These are phyloP conservation scores for Calocybe cyanea DNA, from an alignment of 768 basidiomycete genomes.

Conservation along the genomic window DNA sequence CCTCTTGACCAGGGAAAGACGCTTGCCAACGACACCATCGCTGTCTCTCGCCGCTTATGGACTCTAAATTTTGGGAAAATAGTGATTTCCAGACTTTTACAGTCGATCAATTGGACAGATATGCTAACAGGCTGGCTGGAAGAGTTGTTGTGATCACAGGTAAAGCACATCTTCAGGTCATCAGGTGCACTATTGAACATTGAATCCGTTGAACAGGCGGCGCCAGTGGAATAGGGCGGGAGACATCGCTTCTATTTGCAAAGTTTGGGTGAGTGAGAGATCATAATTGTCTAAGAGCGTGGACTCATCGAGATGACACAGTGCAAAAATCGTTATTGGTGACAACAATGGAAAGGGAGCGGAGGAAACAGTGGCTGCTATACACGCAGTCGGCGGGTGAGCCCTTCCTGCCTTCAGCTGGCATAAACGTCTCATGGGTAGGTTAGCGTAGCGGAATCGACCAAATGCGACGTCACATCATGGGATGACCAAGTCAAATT, in stretches of 20 bases:
- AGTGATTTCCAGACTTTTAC: no score
- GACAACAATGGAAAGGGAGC: conserved; percentile 39
- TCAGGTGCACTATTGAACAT: no score
- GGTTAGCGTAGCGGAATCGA: conserved; percentile 35
- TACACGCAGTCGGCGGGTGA: conserved; percentile 39
- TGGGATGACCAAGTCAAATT: conserved; percentile 50
- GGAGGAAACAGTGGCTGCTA: conserved; percentile 32
- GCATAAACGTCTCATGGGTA: background rate
- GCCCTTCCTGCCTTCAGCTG: conserved; percentile 9
- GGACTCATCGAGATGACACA: conserved; percentile 13
- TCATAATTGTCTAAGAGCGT: background rate
- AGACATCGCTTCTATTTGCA: conserved; percentile 44
- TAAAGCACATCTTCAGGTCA: conserved; percentile 18
- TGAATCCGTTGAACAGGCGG: no score
- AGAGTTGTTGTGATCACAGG: conserved; percentile 51
- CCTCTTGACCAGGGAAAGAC: no score
- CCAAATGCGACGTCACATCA: conserved; percentile 43
- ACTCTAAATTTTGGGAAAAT: no score
- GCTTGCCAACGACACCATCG: no score
- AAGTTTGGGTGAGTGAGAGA: conserved; percentile 37
- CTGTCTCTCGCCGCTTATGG: no score
- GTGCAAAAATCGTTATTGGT: conserved; percentile 49
- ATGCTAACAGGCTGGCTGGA: conserved; percentile 12
- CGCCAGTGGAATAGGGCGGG: conserved; percentile 48
- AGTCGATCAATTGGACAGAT: no score